These are phyloP conservation scores for Rhynchosporium graminicola DNA, from an alignment of 2,329 filamentous ascomycete genomes.

Conservation along the genomic window DNA sequence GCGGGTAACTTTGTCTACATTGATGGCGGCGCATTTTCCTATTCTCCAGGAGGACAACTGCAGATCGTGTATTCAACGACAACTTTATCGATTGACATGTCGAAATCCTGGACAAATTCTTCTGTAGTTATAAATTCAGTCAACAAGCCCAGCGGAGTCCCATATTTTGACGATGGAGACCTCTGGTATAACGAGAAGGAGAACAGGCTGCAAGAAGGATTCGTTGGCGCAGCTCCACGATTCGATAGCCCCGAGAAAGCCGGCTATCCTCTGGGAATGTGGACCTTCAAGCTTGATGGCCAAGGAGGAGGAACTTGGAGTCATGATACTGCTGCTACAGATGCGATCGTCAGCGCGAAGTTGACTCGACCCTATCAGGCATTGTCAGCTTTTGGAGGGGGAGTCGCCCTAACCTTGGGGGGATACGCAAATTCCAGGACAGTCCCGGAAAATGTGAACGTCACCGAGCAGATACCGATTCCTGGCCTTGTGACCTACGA, in stretches of 20 bases:
- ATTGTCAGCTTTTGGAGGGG: slow-evolving; percentile 18
- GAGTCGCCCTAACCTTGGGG: slow-evolving; percentile 13
- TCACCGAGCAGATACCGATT: slow-evolving; percentile 7
- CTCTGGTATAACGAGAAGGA: slow-evolving; percentile 18
- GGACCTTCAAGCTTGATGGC: slow-evolving; percentile 17
- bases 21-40: slow-evolving; percentile 26
- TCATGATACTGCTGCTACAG: neutral
- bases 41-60: slow-evolving; percentile 8
- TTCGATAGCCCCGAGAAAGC: slow-evolving; percentile 17
- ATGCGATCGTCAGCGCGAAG: slow-evolving; percentile 6
- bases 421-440: slow-evolving; percentile 16
- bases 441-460: slow-evolving; percentile 11
- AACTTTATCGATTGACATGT: slow-evolving; percentile 25
- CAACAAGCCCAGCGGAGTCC: slow-evolving; percentile 15
- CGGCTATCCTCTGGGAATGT: slow-evolving; percentile 15
- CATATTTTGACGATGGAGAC: slow-evolving; percentile 14
- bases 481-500: slow-evolving; percentile 18
- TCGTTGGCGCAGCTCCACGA: slow-evolving; percentile 16
- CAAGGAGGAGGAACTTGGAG: slow-evolving; percentile 21
- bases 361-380: slow-evolving; percentile 19
- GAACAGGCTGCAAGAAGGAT: slow-evolving; percentile 12
- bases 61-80: slow-evolving; percentile 15
- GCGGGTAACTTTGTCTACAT: slow-evolving; percentile 27
- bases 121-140: slow-evolving; percentile 22
- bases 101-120: slow-evolving; percentile 25